Base-by-base conservation (phyloP, 2,329 filamentous ascomycete species). In the Hypomyces perniciosus region DNA sequence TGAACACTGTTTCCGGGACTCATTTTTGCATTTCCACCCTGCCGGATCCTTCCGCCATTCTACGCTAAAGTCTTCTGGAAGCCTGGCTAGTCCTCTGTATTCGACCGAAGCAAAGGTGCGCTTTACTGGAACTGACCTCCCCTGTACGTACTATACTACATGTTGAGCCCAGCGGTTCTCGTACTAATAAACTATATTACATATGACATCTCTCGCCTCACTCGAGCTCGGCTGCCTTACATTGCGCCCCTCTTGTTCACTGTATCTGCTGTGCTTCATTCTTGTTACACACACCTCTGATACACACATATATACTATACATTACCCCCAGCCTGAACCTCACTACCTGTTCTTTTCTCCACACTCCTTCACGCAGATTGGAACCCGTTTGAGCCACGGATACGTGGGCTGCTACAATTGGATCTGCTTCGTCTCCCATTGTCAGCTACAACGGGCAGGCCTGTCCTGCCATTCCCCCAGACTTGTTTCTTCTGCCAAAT, bases 41-140 rank as follows among this genome's bases (percentile, higher is more conserved):
- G 43, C 46, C 51, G 51, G 46, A 41, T 50, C 28, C 38, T 45
- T 30, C 35, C 26, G 34, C 34, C 44, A 31, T 47, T 48, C 46
- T 38, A 48, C 37, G 44, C 46, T 39, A 46, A 51, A 28, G 41
- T 44, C 44, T 54, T 54, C 52, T 44, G 51, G 52, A 54, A 54
- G 52, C 39, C 28, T 42, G 35, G 41, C 33, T 31, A 33, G 33
- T 42, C 38, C 29, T 28, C 30, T 43, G 39, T 37, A 39, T 30
- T 34, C 38, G 20, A 39, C 48, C 31, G 10, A 34, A 50, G 35
- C 13, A 30, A 27, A 35, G 20, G 47, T 34, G 33, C 27, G 40
- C 38, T 48, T 48, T 29, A 34, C 37, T 42, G 13, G 27, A 42
- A 42, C 38, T 27, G 39, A 12, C 35, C 20, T 20, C 35, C 39